phyloP scores from a whole-genome alignment of 1,284 basidiomycete species.

The Fistulina hepatica region DNA sequence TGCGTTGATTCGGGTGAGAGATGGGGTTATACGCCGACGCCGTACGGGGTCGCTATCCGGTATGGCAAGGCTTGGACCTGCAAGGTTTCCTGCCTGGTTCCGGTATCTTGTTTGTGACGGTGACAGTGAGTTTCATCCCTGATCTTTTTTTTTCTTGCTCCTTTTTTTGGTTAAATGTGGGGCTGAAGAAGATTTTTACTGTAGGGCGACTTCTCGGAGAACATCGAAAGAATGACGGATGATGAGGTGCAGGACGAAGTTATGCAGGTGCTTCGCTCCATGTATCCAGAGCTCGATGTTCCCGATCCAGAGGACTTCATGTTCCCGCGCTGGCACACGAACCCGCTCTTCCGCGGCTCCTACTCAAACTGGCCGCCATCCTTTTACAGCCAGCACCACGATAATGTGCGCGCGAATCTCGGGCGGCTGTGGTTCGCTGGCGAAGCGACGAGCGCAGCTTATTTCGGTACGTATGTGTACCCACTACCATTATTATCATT shows the following conservation, averaged over 20 bases:
- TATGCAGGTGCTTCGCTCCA: constrained; percentile 40
- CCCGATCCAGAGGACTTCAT: constrained; percentile 45
- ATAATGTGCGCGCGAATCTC: constrained; percentile 40
- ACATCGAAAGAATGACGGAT: constrained; percentile 43
- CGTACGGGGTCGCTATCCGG: constrained; percentile 52
- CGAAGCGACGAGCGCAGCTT: constrained; percentile 47
- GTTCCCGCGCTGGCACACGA: constrained; percentile 44
- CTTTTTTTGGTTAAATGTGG: no score
- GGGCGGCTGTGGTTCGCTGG: constrained; percentile 50
- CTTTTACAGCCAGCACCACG: constrained; percentile 41
- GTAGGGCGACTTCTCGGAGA: constrained; percentile 46
- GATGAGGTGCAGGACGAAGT: constrained; percentile 40
- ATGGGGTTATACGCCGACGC: constrained; percentile 54
- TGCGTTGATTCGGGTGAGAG: constrained; percentile 21
- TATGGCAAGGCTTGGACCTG: constrained; percentile 63
- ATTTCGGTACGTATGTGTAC: constrained; percentile 36
- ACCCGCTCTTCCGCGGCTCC: constrained; percentile 51
- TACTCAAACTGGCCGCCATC: constrained; percentile 62
- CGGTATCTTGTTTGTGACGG: constrained; percentile 52
- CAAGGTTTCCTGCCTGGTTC: constrained; percentile 48
- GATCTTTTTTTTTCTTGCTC: not conserved
- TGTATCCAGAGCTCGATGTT: constrained; percentile 45
- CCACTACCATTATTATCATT: not conserved
- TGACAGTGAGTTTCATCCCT: constrained; percentile 36
- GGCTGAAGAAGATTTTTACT: not conserved